These are phyloP conservation scores for Talaromyces sp. DNA, from an alignment of 2,329 filamentous ascomycete genomes.

Conservation along the genomic window DNA sequence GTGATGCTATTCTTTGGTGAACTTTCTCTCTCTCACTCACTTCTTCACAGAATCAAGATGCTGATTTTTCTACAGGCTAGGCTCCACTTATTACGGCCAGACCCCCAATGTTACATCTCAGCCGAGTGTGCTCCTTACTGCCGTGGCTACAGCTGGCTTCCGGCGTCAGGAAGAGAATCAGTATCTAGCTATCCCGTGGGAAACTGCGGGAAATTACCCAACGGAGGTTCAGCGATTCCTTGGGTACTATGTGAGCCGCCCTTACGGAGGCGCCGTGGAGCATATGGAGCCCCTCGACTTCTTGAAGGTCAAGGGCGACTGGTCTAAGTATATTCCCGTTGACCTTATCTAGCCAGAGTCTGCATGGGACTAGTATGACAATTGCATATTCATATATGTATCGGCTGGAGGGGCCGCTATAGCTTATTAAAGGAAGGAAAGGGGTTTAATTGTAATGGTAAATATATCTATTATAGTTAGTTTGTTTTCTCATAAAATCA, in stretches of 20 bases:
- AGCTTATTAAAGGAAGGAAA: no score
- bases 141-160: neutral
- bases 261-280: neutral
- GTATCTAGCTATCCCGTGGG: neutral
- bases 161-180: neutral
- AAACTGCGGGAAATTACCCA: neutral
- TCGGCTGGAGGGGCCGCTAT: no score
- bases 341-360: slow-evolving; percentile 23
- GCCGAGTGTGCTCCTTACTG: neutral
- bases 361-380: neutral
- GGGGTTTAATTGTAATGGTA: no score
- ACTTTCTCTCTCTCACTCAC: neutral
- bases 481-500: no score
- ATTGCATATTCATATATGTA: no score
- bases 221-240: neutral
- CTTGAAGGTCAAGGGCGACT: neutral
- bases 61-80: neutral
- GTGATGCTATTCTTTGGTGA: neutral
- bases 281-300: neutral
- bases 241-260: neutral
- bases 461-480: no score
- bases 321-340: neutral
- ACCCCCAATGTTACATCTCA: neutral
- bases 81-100: neutral
- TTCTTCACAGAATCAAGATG: neutral